Conservation (phyloP, 2,329 filamentous ascomycete species). For the Colletotrichum spinosum region DNA sequence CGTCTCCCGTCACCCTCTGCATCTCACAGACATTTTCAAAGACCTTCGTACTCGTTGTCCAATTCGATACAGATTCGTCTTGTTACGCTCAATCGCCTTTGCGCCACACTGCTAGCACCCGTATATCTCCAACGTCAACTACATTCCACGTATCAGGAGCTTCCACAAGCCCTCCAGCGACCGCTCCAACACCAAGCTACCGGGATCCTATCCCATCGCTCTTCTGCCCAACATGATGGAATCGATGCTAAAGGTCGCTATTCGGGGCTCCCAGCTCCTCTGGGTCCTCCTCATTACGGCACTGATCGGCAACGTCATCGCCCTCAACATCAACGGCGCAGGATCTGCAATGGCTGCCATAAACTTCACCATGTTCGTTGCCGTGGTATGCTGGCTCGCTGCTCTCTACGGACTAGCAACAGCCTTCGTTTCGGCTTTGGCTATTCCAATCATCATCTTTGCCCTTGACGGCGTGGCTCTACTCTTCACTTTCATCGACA, state of each 20-base stretch:
- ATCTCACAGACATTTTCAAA: constrained; percentile 13
- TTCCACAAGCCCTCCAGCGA: not conserved
- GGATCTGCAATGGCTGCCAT: constrained; percentile 59
- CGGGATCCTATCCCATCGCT: not conserved
- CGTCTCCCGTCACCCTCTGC: not conserved
- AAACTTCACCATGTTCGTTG: constrained; percentile 78
- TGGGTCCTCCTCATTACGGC: constrained; percentile 65
- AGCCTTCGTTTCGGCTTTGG: constrained; percentile 64
- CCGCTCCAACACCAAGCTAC: not conserved
- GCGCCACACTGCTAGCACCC: constrained; percentile 4
- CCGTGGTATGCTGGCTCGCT: constrained; percentile 73
- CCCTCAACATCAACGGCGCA: constrained; percentile 58
- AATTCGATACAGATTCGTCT: not conserved
- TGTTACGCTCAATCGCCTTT: not conserved
- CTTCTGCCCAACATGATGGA: constrained; percentile 45
- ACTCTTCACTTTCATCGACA: constrained; percentile 78
- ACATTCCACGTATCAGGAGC: not conserved
- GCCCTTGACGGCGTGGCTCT: constrained; percentile 69
- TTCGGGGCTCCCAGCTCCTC: constrained; percentile 63
- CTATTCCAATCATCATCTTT: constrained; percentile 64
- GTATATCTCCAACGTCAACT: not conserved
- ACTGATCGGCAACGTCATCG: constrained; percentile 70
- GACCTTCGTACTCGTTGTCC: not conserved
- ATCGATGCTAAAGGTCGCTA: constrained; percentile 55
- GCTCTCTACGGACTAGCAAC: constrained; percentile 71